phyloP scores from a whole-genome alignment of 2,329 filamentous ascomycete species.

The Aspergillus viridinutans region DNA sequence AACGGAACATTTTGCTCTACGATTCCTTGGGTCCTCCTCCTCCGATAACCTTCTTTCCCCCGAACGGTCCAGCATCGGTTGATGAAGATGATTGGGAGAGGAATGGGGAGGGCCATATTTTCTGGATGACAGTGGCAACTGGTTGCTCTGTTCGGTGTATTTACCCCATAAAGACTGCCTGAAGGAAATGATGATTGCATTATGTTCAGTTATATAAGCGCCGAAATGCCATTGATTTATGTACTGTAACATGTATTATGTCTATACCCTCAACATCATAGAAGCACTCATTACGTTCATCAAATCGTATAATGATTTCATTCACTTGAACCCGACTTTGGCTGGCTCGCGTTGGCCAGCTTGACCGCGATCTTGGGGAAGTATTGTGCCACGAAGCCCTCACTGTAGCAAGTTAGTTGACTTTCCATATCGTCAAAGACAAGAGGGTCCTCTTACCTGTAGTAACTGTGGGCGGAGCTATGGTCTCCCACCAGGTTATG shows the following conservation, averaged over 20 bases:
- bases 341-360: conserved; percentile 31
- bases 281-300: background rate
- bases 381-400: conserved; percentile 74
- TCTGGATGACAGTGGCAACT: background rate
- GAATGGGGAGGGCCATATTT: background rate
- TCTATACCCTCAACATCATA: background rate
- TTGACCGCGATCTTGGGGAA: conserved; percentile 65
- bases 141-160: background rate
- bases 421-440: background rate
- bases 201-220: background rate
- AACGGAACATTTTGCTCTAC: conserved; percentile 3
- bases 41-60: background rate
- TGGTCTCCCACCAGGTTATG: conserved; percentile 85
- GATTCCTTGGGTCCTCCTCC: background rate
- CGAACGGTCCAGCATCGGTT: background rate
- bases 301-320: background rate
- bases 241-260: background rate
- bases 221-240: background rate
- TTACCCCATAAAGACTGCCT: background rate
- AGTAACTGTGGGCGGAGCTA: conserved; percentile 74
- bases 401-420: conserved; percentile 41
- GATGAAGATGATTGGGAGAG: background rate
- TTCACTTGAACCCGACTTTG: background rate
- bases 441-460: conserved; percentile 48
- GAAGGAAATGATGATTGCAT: background rate